Percentiles rank a stretch among this genome's conserved stretches.
Conservation (phyloP, 1,139 yeast species). For the Barnettozyma hawaiiensis region DNA sequence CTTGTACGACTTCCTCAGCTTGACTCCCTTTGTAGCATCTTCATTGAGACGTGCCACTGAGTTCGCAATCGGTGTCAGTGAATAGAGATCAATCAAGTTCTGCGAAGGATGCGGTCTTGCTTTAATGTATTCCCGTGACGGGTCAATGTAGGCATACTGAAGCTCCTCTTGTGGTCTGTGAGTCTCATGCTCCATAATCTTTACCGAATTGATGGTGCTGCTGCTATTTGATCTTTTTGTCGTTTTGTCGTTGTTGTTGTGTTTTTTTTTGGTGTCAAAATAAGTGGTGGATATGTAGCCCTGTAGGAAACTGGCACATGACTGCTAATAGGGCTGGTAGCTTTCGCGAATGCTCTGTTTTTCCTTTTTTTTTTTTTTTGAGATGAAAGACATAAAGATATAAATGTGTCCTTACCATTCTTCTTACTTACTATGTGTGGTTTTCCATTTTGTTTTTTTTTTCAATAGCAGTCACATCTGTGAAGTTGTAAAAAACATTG, state of each 20-base stretch:
- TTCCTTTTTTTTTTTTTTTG: neutral
- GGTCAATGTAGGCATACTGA: conserved; percentile 36
- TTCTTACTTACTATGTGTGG: too few species aligned
- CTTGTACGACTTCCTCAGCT: conserved; percentile 87
- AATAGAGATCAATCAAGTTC: conserved; percentile 65
- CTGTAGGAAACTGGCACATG: neutral
- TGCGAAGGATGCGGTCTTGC: conserved; percentile 66
- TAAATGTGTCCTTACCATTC: too few species aligned
- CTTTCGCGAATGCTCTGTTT: neutral
- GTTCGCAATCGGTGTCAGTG: conserved; percentile 59
- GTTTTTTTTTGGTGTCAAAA: too few species aligned
- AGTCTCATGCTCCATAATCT: conserved; percentile 6
- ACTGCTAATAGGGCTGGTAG: neutral
- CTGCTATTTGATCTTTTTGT: too few species aligned
- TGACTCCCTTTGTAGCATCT: conserved; percentile 86
- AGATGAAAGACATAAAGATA: too few species aligned
- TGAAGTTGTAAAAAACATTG: conserved; percentile 15
- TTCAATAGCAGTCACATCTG: conserved; percentile 10
- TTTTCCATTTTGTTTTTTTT: neutral
- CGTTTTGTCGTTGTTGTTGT: too few species aligned
- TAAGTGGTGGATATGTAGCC: too few species aligned
- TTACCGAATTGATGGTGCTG: too few species aligned
- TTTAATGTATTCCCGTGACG: conserved; percentile 34
- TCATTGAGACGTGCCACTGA: conserved; percentile 86
- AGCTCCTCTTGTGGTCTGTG: conserved; percentile 15